Evolutionary conservation across 345 rosid genomes (phyloP).

Genomic region (Syzygium aromaticum): DNA sequence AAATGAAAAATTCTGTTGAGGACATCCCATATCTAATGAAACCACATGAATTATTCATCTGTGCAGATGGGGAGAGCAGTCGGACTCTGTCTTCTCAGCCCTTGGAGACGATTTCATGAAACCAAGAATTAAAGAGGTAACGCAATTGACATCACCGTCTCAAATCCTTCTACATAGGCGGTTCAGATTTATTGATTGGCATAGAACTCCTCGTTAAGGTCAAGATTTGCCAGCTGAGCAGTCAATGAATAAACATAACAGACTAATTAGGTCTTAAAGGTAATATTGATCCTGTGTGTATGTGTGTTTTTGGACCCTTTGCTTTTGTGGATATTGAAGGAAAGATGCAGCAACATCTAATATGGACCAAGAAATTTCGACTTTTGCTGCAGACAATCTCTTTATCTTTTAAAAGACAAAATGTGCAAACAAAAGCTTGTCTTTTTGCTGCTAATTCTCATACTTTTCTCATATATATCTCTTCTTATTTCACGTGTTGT

Average conservation of each 20-base stretch:
- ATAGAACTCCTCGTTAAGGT: background rate
- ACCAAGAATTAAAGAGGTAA: conserved; percentile 66
- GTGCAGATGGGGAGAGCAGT: conserved; percentile 77
- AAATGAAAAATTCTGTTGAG: background rate
- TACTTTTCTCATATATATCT: background rate
- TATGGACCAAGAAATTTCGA: background rate
- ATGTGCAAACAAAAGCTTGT: background rate
- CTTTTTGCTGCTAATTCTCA: background rate
- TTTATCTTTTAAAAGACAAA: background rate
- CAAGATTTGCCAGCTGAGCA: background rate
- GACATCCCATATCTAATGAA: background rate
- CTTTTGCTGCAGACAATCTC: background rate
- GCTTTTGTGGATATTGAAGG: background rate
- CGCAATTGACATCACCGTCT: background rate
- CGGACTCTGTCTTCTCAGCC: conserved; percentile 33
- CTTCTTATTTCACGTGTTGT: background rate
- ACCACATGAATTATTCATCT: background rate
- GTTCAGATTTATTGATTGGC: background rate
- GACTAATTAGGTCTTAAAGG: background rate
- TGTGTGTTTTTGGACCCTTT: background rate
- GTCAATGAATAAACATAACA: background rate
- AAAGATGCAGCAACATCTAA: background rate
- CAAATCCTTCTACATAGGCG: background rate
- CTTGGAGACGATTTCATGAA: conserved; percentile 74
- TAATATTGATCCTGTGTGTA: background rate